These are phyloP conservation scores for Didymellaceae sp. DNA, from an alignment of 2,329 filamentous ascomycete species.

Conservation along the genomic window DNA sequence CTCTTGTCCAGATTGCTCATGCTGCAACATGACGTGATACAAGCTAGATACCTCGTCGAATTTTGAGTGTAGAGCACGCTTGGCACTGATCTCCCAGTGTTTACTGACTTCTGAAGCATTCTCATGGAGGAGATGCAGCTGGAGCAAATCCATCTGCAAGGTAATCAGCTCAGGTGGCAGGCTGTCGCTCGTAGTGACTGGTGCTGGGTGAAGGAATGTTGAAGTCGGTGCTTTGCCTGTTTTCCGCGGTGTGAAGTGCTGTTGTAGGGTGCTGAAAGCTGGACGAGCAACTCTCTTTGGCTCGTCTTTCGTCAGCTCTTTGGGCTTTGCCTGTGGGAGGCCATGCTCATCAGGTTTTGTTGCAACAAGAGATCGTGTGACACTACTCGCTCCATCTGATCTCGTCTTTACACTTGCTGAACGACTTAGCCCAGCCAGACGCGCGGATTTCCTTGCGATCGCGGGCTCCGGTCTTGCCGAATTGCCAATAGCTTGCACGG, in stretches of 20 bases:
- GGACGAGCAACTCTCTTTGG: slow-evolving; percentile 35
- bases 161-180: slow-evolving; percentile 40
- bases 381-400: slow-evolving; percentile 21
- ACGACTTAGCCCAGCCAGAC: slow-evolving; percentile 35
- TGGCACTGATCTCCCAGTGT: slow-evolving; percentile 45
- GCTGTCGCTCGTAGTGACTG: slow-evolving; percentile 23
- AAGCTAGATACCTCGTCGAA: slow-evolving; percentile 49
- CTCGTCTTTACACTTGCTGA: slow-evolving; percentile 33
- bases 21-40: slow-evolving; percentile 44
- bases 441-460: slow-evolving; percentile 25
- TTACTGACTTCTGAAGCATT: slow-evolving; percentile 28
- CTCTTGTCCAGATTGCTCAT: slow-evolving; percentile 45
- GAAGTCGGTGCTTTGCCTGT: slow-evolving; percentile 44
- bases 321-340: slow-evolving; percentile 22
- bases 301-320: slow-evolving; percentile 31
- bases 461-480: slow-evolving; percentile 18
- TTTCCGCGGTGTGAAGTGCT: slow-evolving; percentile 50
- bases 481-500: slow-evolving; percentile 11
- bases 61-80: slow-evolving; percentile 34
- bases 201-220: slow-evolving; percentile 43
- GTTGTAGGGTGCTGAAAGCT: slow-evolving; percentile 49
- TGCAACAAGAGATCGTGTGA: slow-evolving; percentile 11
- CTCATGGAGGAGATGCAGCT: slow-evolving; percentile 47
- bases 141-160: slow-evolving; percentile 48
- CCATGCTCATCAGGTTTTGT: slow-evolving; percentile 21